Conservation (phyloP, 768 basidiomycete genomes). For the Termitomyces sp. region DNA sequence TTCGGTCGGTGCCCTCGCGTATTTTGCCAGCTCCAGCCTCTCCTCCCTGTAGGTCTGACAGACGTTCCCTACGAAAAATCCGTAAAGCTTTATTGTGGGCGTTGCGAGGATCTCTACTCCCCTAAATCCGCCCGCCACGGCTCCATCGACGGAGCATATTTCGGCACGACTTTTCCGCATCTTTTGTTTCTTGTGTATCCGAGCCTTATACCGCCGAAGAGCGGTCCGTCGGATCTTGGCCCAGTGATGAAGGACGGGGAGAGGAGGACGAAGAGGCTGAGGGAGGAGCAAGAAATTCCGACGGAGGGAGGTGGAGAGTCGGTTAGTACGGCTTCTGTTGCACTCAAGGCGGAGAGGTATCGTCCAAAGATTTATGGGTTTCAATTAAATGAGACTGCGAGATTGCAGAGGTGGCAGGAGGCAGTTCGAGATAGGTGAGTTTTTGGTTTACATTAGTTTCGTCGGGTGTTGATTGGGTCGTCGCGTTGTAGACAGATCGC, state of each 20-base stretch:
- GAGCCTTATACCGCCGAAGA: constrained; percentile 82
- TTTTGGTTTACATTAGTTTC: neutral
- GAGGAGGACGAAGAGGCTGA: constrained; percentile 30
- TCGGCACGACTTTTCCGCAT: constrained; percentile 97
- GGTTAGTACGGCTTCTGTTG: constrained; percentile 74
- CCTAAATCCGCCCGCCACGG: constrained; percentile 97
- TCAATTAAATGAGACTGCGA: constrained; percentile 91
- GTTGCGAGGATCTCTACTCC: constrained; percentile 97
- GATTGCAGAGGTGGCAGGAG: constrained; percentile 93
- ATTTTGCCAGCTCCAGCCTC: constrained; percentile 88
- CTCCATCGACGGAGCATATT: constrained; percentile 97
- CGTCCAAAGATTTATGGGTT: constrained; percentile 95
- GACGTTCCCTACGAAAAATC: constrained; percentile 99
- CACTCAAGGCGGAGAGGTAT: constrained; percentile 88
- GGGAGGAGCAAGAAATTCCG: constrained; percentile 53
- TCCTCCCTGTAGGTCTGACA: constrained; percentile 94
- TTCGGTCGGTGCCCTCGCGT: constrained; percentile 99
- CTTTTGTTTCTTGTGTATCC: constrained; percentile 97
- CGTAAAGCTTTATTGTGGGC: constrained; percentile 97
- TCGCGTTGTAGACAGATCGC: constrained; percentile 36
- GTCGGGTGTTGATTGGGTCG: neutral
- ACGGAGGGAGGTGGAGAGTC: constrained; percentile 57
- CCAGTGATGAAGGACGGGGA: constrained; percentile 19
- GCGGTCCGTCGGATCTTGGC: constrained; percentile 34
- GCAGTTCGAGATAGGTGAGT: constrained; percentile 79